Evolutionary conservation across 208 protist genomes (phyloP).

Genomic region (Dictyostelium gargantuum): DNA sequence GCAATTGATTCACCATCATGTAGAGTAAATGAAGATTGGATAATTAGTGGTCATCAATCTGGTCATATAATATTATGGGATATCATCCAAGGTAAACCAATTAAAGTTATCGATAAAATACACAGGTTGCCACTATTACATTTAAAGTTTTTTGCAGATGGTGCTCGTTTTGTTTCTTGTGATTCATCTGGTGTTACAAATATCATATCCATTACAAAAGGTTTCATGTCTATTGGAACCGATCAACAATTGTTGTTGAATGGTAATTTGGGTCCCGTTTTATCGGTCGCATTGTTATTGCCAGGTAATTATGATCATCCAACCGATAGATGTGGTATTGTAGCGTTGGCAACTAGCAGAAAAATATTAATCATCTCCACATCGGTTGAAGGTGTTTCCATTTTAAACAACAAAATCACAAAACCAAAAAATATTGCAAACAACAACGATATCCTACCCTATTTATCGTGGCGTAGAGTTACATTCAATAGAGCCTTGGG

Average conservation of each 20-base stretch:
- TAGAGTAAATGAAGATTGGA: constrained; percentile 45
- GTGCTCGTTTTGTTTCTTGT: not conserved
- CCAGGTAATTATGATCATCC: constrained; percentile 47
- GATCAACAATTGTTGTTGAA: constrained; percentile 53
- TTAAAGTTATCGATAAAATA: constrained; percentile 23
- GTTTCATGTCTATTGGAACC: constrained; percentile 15
- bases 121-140: constrained; percentile 27
- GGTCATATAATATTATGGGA: constrained; percentile 41
- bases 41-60: constrained; percentile 20
- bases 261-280: constrained; percentile 42
- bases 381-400: not conserved
- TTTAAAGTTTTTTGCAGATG: constrained; percentile 48
- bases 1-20: constrained; percentile 27
- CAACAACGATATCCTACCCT: not conserved
- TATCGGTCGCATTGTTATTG: not conserved
- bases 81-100: not conserved
- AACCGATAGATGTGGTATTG: constrained; percentile 5
- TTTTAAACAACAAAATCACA: constrained; percentile 46
- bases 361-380: constrained; percentile 45
- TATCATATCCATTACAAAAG: not conserved
- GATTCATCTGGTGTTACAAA: constrained; percentile 21
- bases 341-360: constrained; percentile 21
- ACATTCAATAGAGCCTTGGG: not conserved
- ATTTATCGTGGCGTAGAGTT: constrained; percentile 34
- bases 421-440: not conserved